Conservation (phyloP, 208 protist genomes). For the Crithidia thermophila region DNA sequence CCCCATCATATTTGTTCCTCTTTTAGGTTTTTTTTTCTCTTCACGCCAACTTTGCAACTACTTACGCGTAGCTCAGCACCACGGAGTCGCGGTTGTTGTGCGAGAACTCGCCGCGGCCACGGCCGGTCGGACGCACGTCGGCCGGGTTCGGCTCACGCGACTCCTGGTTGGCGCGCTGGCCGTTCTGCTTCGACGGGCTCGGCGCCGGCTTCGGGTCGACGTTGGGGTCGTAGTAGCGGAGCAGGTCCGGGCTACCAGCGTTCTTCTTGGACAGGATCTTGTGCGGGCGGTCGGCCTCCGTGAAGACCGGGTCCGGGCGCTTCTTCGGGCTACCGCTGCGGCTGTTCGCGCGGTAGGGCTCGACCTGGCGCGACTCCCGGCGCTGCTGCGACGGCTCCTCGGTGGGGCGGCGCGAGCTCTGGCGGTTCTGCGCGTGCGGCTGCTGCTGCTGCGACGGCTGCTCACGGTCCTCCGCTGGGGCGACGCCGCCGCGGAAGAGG, state of each 20-base stretch:
- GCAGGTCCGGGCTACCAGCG: constrained; percentile 30
- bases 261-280: constrained; percentile 32
- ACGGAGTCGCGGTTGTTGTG: constrained; percentile 12
- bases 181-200: constrained; percentile 11
- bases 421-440: too few species aligned
- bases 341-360: not conserved
- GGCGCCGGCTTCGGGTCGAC: constrained; percentile 39
- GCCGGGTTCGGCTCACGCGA: constrained; percentile 18
- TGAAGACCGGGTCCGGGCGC: constrained; percentile 20
- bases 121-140: constrained; percentile 16
- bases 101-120: constrained; percentile 23
- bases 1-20: too few species aligned
- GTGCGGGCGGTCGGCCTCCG: constrained; percentile 9
- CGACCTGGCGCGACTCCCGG: constrained; percentile 5
- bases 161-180: constrained; percentile 49
- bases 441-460: constrained; percentile 1
- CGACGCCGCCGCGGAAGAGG: constrained; percentile 36
- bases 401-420: constrained; percentile 12
- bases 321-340: constrained; percentile 13
- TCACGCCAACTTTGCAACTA: not conserved
- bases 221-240: constrained; percentile 70
- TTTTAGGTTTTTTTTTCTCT: not conserved
- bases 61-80: constrained; percentile 6
- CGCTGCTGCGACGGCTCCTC: not conserved
- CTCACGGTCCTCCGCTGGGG: not conserved